These are phyloP conservation scores for Solanum appendiculatum DNA, from an alignment of 257 asterid species.

Conservation along the genomic window DNA sequence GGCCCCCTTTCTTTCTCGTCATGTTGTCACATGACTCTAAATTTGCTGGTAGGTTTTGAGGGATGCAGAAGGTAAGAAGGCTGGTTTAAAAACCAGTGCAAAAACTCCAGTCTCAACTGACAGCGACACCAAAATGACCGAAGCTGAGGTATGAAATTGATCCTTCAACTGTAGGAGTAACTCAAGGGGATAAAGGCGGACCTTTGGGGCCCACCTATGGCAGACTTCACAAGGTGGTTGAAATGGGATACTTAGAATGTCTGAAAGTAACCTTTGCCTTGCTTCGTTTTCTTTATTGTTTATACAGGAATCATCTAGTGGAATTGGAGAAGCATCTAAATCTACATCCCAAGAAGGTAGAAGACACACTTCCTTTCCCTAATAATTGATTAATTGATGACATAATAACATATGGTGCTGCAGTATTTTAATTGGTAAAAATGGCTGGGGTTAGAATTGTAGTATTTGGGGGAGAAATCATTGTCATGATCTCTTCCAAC, in stretches of 20 bases:
- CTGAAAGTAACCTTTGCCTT: not conserved
- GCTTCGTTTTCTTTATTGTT: not conserved
- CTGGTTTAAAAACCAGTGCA: conserved; percentile 62
- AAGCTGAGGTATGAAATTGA: conserved; percentile 52
- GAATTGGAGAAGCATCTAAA: conserved; percentile 43
- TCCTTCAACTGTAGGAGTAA: not conserved
- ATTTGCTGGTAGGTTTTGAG: conserved; percentile 47
- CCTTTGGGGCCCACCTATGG: not conserved
- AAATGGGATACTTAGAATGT: not conserved
- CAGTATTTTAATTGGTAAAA: not conserved
- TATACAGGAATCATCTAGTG: conserved; percentile 71
- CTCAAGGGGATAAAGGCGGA: not conserved
- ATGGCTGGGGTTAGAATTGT: not conserved
- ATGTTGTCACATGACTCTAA: not conserved
- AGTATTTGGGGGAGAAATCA: not conserved
- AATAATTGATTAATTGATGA: not conserved
- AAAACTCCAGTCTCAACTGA: conserved; percentile 43
- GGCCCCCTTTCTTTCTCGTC: not conserved
- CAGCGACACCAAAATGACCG: conserved; percentile 73
- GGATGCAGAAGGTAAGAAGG: conserved; percentile 89
- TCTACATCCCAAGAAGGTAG: conserved; percentile 59
- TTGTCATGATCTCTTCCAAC: not conserved
- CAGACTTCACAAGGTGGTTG: not conserved
- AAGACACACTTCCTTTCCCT: not conserved
- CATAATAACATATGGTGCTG: not conserved